These are phyloP conservation scores for Fomitopsis betulina DNA, from an alignment of 1,284 basidiomycete species.

Conservation along the genomic window DNA sequence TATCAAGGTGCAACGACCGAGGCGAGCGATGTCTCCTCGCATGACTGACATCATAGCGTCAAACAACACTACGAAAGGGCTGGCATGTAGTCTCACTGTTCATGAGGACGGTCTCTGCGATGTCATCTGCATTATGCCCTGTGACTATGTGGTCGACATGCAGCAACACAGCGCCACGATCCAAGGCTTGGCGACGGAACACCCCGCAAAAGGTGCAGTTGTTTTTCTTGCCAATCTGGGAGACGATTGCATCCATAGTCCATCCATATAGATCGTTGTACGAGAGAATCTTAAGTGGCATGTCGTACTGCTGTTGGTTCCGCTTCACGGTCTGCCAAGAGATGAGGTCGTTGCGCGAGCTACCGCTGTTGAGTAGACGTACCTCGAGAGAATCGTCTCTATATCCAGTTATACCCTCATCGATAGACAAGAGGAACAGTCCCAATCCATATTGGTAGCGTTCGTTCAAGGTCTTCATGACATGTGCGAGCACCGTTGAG, in stretches of 20 bases:
- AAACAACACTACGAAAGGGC: neutral
- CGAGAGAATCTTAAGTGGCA: constrained; percentile 94
- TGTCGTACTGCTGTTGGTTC: constrained; percentile 92
- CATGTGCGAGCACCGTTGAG: constrained; percentile 96
- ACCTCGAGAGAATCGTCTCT: constrained; percentile 97
- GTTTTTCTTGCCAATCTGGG: constrained; percentile 93
- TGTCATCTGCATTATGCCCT: constrained; percentile 98
- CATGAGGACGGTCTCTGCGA: constrained; percentile 98
- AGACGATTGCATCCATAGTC: constrained; percentile 98
- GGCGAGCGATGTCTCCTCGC: constrained; percentile 92
- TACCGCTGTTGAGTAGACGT: constrained; percentile 13
- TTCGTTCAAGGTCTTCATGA: constrained; percentile 94
- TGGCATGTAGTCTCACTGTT: constrained; percentile 68
- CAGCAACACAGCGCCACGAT: constrained; percentile 87
- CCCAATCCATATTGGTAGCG: constrained; percentile 92
- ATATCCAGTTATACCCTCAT: constrained; percentile 98
- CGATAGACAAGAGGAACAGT: constrained; percentile 92
- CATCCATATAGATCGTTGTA: constrained; percentile 98
- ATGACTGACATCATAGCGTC: constrained; percentile 62
- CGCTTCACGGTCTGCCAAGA: constrained; percentile 85
- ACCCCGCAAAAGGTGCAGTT: constrained; percentile 99
- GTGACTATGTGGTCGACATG: constrained; percentile 98
- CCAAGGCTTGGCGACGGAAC: constrained; percentile 93
- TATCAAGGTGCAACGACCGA: constrained; percentile 92
- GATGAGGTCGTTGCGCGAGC: neutral